A percentile compares a stretch with the other conserved stretches of the same genome.
Evolutionary conservation across 768 basidiomycete genomes (phyloP).

Genomic region (Rhodotorula graminis): DNA sequence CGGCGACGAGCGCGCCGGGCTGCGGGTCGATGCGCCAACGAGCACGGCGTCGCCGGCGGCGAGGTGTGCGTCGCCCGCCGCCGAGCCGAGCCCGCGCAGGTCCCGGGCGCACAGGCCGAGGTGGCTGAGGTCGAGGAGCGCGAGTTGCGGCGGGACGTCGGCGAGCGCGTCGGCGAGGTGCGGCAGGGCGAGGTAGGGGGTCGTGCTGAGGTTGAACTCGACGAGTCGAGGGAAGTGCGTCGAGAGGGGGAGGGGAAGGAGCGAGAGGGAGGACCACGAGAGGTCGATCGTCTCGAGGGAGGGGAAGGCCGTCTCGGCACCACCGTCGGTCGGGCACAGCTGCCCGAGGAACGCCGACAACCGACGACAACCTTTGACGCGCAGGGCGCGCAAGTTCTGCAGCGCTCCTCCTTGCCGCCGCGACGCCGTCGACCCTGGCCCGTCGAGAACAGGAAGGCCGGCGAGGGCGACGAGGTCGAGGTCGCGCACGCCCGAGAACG

Average conservation of each 20-base stretch:
- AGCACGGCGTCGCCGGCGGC: too few relatives aligned
- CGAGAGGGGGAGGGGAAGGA: conserved; percentile 6
- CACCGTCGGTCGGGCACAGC: too few relatives aligned
- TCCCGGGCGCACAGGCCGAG: not conserved
- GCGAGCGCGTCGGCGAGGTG: not conserved
- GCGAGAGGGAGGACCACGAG: not conserved
- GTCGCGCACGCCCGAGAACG: conserved; percentile 3
- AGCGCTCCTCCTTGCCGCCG: too few relatives aligned
- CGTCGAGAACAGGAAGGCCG: too few relatives aligned
- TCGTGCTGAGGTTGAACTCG: not conserved
- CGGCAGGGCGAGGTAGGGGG: not conserved
- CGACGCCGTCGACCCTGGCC: too few relatives aligned
- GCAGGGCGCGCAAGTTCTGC: not conserved
- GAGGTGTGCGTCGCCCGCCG: too few relatives aligned
- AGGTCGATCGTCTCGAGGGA: conserved; percentile 1
- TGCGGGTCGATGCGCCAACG: too few relatives aligned
- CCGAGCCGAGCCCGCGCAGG: not conserved
- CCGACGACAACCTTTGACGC: conserved; percentile 3
- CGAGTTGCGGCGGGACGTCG: not conserved
- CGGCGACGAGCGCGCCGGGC: too few relatives aligned
- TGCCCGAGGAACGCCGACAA: not conserved
- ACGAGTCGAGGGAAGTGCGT: not conserved
- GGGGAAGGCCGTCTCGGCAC: not conserved
- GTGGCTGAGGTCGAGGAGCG: conserved; percentile 6
- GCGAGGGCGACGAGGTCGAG: not conserved